These are phyloP conservation scores for Polygonum aviculare DNA, from an alignment of 148 eudicot species.

Conservation along the genomic window DNA sequence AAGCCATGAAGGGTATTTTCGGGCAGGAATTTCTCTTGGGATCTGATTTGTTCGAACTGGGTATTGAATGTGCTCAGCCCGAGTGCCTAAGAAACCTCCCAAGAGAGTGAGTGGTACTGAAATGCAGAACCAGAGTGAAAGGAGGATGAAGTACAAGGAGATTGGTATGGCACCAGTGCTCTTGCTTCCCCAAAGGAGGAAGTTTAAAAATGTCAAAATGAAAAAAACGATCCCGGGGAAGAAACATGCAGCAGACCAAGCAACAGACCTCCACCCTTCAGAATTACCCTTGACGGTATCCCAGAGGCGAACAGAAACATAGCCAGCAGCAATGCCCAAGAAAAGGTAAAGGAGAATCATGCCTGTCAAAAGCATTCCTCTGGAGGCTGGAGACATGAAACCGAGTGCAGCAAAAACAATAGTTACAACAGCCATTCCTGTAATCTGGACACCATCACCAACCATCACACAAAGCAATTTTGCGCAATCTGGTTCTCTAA, in stretches of 20 bases:
- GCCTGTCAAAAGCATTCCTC: slow-evolving; percentile 16
- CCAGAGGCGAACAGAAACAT: slow-evolving; percentile 11
- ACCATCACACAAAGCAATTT: slow-evolving; percentile 18
- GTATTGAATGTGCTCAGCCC: slow-evolving; percentile 3
- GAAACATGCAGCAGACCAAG: slow-evolving; percentile 14
- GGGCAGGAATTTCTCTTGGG: slow-evolving; percentile 10
- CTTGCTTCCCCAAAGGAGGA: slow-evolving; percentile 12
- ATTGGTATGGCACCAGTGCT: slow-evolving; percentile 12
- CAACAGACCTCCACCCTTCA: slow-evolving; percentile 10
- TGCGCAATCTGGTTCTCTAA: slow-evolving; percentile 15
- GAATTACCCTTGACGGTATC: slow-evolving; percentile 8
- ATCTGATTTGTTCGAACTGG: slow-evolving; percentile 13
- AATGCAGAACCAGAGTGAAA: slow-evolving; percentile 9
- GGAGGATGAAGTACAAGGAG: slow-evolving; percentile 12
- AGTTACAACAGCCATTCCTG: slow-evolving; percentile 18
- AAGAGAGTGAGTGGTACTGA: slow-evolving; percentile 11
- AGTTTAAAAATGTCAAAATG: slow-evolving; percentile 3
- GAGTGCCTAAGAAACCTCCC: slow-evolving; percentile 9
- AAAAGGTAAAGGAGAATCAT: slow-evolving; percentile 11
- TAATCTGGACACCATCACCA: slow-evolving; percentile 20
- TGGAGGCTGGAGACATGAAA: slow-evolving; percentile 20
- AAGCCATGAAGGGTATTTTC: slow-evolving; percentile 11
- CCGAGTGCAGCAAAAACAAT: slow-evolving; percentile 19
- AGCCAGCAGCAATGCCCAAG: slow-evolving; percentile 14
- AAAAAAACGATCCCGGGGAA: slow-evolving; percentile 8